phyloP scores from a whole-genome alignment of 106 monocot species.

The Acanthochlamys bracteata region DNA sequence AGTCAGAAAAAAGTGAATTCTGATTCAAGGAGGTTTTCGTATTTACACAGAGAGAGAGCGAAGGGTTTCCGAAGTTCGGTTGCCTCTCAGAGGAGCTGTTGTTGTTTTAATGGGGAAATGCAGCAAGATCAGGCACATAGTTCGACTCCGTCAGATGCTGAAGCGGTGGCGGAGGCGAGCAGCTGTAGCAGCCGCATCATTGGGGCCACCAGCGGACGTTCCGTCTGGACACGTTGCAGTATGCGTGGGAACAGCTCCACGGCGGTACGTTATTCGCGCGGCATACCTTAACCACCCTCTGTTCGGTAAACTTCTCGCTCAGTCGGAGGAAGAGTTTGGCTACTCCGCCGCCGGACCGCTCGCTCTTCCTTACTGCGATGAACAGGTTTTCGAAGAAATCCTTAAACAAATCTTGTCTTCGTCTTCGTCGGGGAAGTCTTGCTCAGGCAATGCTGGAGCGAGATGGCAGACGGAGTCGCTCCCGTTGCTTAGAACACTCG shows the following conservation, averaged over 20 bases:
- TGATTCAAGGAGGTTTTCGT: no score
- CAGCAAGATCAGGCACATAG: constrained; percentile 13
- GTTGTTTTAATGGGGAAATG: constrained; percentile 5
- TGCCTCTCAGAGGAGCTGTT: no score
- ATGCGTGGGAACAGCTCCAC: constrained; percentile 29
- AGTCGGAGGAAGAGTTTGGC: constrained; percentile 65
- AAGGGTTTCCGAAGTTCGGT: no score
- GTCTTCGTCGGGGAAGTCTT: neutral
- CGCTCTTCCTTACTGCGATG: constrained; percentile 38
- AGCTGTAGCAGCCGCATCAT: neutral
- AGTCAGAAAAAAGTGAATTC: no score
- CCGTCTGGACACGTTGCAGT: constrained; percentile 62
- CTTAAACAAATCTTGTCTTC: constrained; percentile 24
- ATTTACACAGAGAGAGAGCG: no score
- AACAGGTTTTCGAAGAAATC: constrained; percentile 43
- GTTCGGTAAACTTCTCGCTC: constrained; percentile 45
- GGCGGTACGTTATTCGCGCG: constrained; percentile 48
- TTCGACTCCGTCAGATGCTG: constrained; percentile 1
- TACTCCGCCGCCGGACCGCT: constrained; percentile 41
- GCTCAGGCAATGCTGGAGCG: neutral
- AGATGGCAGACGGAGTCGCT: constrained; percentile 20
- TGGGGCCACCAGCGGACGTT: constrained; percentile 17
- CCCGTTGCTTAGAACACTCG: constrained; percentile 21
- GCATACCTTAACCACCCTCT: constrained; percentile 60
- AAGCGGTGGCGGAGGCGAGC: neutral